phyloP scores from a whole-genome alignment of 495 filamentous ascomycete species.

The Penicillium mononematosum region DNA sequence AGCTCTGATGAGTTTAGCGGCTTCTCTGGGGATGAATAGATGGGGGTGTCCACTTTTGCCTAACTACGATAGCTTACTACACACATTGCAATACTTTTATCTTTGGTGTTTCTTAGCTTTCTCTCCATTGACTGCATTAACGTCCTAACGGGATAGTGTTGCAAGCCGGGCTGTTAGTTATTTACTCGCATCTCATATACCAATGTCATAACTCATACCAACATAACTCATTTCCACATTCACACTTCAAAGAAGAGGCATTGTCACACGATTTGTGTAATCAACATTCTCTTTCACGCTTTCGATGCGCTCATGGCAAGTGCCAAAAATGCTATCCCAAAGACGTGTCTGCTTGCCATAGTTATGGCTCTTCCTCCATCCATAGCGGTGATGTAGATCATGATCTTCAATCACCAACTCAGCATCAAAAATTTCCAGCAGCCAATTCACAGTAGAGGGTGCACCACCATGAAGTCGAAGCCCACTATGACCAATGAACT shows the following conservation, averaged over 20 bases:
- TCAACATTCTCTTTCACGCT: constrained; percentile 28
- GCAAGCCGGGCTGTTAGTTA: background rate
- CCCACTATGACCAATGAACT: constrained; percentile 32
- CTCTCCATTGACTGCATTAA: background rate
- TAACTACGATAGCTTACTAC: background rate
- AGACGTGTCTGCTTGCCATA: constrained; percentile 33
- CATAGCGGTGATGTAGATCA: constrained; percentile 34
- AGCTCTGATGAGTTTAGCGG: background rate
- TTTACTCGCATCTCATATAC: background rate
- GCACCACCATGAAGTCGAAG: constrained; percentile 27
- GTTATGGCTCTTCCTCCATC: constrained; percentile 33
- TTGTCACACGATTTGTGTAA: constrained; percentile 26
- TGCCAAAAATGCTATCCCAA: constrained; percentile 32
- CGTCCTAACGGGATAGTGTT: background rate
- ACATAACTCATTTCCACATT: background rate
- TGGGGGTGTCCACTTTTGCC: background rate
- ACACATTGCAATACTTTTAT: background rate
- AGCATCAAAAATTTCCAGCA: constrained; percentile 27
- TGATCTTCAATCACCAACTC: constrained; percentile 35
- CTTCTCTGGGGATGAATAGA: background rate
- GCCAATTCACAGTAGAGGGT: constrained; percentile 28
- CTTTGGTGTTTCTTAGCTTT: background rate
- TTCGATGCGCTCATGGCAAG: constrained; percentile 30
- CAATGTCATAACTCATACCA: background rate
- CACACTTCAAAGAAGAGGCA: constrained; percentile 24